phyloP scores from a whole-genome alignment of 2,329 filamentous ascomycete species.

The Pseudogymnoascus sp. region DNA sequence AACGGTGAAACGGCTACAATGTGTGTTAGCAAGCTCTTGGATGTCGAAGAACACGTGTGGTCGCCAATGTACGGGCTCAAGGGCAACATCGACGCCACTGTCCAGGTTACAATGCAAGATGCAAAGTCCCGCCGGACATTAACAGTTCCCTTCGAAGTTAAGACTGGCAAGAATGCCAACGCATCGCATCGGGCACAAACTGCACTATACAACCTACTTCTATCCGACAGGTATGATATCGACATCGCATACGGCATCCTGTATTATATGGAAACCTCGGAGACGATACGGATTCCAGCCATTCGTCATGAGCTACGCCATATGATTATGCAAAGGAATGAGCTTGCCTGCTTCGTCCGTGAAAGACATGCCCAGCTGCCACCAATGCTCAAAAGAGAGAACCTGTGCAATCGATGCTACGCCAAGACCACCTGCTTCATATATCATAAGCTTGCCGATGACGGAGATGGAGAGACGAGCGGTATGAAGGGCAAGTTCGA shows the following conservation, averaged over 20 bases:
- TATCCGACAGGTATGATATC: conserved; percentile 92
- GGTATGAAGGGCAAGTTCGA: conserved; percentile 76
- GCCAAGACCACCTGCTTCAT: conserved; percentile 86
- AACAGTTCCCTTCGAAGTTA: conserved; percentile 89
- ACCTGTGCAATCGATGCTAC: conserved; percentile 80
- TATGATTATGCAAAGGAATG: conserved; percentile 94
- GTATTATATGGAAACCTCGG: conserved; percentile 90
- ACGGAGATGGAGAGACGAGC: conserved; percentile 72
- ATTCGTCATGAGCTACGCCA: conserved; percentile 83
- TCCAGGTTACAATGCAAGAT: conserved; percentile 77
- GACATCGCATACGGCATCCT: conserved; percentile 83
- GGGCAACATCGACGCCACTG: conserved; percentile 94
- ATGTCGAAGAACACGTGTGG: conserved; percentile 97
- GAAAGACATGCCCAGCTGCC: conserved; percentile 74
- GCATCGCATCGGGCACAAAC: conserved; percentile 87
- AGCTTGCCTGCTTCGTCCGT: conserved; percentile 75
- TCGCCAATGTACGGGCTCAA: conserved; percentile 96
- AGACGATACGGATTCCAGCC: conserved; percentile 76
- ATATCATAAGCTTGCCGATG: conserved; percentile 84
- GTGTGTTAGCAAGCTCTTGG: conserved; percentile 86
- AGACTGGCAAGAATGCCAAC: conserved; percentile 81
- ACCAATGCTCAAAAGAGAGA: conserved; percentile 74
- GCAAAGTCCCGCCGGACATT: conserved; percentile 52
- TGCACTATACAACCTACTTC: conserved; percentile 81
- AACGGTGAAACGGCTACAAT: conserved; percentile 70